These are phyloP conservation scores for Cordyceps cateniannulata DNA, from an alignment of 2,329 filamentous ascomycete species.

Conservation along the genomic window DNA sequence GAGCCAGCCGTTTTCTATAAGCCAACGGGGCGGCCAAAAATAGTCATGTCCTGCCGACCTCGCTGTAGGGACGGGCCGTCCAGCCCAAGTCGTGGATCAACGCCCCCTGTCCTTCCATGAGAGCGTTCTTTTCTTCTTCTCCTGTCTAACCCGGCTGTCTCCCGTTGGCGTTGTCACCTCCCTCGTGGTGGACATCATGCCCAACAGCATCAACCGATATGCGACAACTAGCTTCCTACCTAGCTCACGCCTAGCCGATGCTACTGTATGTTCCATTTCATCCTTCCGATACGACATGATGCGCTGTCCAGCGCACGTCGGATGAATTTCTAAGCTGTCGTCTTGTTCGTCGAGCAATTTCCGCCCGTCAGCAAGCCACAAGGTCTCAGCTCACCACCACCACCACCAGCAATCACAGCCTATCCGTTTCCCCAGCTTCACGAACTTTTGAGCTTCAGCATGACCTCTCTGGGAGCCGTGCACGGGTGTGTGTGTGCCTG, in stretches of 20 bases:
- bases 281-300: neutral
- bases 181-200: no score
- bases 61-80: neutral
- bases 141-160: no score
- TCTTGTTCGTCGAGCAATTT: neutral
- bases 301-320: neutral
- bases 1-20: no score
- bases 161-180: no score
- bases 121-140: no score
- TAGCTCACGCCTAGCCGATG: neutral
- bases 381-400: neutral
- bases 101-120: no score
- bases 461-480: no score
- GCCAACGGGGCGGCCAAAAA: neutral
- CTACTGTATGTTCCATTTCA: neutral
- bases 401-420: neutral
- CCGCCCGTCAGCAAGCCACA: neutral
- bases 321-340: neutral
- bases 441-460: no score
- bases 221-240: neutral
- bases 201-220: no score
- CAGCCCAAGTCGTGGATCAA: neutral
- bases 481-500: neutral
- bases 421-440: neutral
- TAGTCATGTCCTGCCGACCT: neutral